These are phyloP conservation scores for Rhodamnia rubescens DNA, from an alignment of 345 rosid genomes.

Conservation along the genomic window DNA sequence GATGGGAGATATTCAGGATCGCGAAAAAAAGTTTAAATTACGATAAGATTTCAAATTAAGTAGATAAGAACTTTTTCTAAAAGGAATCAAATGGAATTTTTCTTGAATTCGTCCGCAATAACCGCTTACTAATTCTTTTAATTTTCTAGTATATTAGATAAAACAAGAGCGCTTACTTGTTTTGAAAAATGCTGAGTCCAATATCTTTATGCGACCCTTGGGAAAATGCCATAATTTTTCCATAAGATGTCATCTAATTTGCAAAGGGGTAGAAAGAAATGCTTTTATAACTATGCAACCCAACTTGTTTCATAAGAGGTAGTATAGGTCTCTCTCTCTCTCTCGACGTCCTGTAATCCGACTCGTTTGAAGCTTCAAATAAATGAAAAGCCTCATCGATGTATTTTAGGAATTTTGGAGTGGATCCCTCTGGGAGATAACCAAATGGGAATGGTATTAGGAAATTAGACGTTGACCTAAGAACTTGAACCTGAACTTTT, in stretches of 20 bases:
- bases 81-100: not conserved
- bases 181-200: not conserved
- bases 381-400: no score
- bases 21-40: not conserved
- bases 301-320: not conserved
- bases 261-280: not conserved
- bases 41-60: not conserved
- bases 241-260: not conserved
- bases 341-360: no score
- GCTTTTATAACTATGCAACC: not conserved
- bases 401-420: no score
- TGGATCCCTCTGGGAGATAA: no score
- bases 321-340: not conserved
- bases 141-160: not conserved
- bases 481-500: no score
- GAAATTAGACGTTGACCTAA: no score
- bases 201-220: not conserved
- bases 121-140: not conserved
- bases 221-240: not conserved
- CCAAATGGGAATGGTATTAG: no score
- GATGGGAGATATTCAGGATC: not conserved
- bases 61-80: not conserved
- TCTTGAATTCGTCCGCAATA: not conserved
- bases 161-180: not conserved
- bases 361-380: no score